phyloP scores from a whole-genome alignment of 371 early-diverging fungal genomes.

The Sporodiniella umbellata region DNA sequence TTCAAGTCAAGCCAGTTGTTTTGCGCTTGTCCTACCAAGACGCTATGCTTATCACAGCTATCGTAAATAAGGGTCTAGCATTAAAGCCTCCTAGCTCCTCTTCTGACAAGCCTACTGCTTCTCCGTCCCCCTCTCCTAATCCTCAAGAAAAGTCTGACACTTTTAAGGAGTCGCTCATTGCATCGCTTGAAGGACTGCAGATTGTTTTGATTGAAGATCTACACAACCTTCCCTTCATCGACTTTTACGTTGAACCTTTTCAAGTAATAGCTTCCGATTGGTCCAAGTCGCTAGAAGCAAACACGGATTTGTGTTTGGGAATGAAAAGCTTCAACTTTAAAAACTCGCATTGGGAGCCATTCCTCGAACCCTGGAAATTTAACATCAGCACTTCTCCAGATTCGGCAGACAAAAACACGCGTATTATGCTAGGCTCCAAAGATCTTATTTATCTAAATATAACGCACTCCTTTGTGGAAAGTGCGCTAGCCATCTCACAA shows the following conservation, averaged over 20 bases:
- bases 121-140: neutral
- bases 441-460: conserved; percentile 70
- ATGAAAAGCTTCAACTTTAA: conserved; percentile 86
- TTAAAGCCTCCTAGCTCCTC: conserved; percentile 21
- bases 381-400: conserved; percentile 32
- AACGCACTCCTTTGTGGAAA: conserved; percentile 71
- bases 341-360: conserved; percentile 92
- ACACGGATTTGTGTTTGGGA: conserved; percentile 66
- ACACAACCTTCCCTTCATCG: conserved; percentile 76
- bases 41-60: conserved; percentile 73
- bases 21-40: conserved; percentile 82
- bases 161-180: conserved; percentile 39
- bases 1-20: conserved; percentile 64
- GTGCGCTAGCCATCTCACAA: conserved; percentile 48
- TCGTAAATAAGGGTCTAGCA: conserved; percentile 73
- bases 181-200: conserved; percentile 61
- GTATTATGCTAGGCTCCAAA: conserved; percentile 52
- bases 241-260: conserved; percentile 64
- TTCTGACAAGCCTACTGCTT: neutral
- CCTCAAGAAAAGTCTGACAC: neutral
- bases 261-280: conserved; percentile 69
- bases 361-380: conserved; percentile 77
- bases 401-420: conserved; percentile 20
- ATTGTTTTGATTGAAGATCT: conserved; percentile 79
- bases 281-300: conserved; percentile 67